A percentile compares a stretch with the other conserved stretches of the same genome.
phyloP scores from a whole-genome alignment of 129 eudicot species.

The Pulicaria dysenterica region DNA sequence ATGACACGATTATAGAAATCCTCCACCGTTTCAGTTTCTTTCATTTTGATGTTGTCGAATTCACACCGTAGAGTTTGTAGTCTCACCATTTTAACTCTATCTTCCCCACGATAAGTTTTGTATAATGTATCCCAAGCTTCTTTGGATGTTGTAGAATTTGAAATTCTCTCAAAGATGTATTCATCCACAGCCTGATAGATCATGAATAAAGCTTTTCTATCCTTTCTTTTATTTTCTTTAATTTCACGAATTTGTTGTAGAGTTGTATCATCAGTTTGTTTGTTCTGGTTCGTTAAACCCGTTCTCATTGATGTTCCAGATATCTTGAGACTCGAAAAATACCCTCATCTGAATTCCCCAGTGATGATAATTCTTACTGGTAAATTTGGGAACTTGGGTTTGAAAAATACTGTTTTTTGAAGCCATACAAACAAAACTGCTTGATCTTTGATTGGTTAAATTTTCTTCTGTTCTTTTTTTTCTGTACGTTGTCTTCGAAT shows the following conservation, averaged over 20 bases:
- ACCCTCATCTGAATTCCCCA: conserved; percentile 14
- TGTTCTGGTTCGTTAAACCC: background rate
- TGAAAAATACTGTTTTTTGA: background rate
- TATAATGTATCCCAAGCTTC: background rate
- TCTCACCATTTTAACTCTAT: background rate
- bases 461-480: too few species aligned
- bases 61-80: background rate
- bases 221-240: background rate
- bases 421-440: too few species aligned
- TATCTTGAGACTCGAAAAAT: conserved; percentile 17
- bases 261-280: too few species aligned
- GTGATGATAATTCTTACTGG: conserved; percentile 4
- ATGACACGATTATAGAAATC: background rate
- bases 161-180: background rate
- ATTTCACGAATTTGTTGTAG: too few species aligned
- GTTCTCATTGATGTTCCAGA: conserved; percentile 11
- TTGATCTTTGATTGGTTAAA: too few species aligned
- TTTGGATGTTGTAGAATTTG: background rate
- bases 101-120: background rate
- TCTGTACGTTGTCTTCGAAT: too few species aligned
- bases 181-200: conserved; percentile 1
- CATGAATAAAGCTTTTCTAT: background rate
- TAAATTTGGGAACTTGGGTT: background rate
- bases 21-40: too few species aligned
- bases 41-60: background rate